Base-by-base conservation (phyloP, 2,329 filamentous ascomycete species). In the Malbranchea cinnamomea region DNA sequence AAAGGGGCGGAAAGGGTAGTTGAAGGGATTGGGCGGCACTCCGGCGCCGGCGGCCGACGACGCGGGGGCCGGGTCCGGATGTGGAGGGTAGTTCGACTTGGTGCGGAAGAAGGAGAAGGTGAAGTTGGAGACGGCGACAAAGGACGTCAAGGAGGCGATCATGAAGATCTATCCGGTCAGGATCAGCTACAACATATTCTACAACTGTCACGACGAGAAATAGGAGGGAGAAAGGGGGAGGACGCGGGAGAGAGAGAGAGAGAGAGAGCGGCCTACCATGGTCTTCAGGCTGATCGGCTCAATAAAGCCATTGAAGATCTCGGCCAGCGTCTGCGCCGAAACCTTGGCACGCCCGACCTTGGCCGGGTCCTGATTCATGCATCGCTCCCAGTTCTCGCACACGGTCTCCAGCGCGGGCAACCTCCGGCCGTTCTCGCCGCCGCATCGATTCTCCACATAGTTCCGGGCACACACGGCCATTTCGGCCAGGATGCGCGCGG, bases 231-330 rank as follows among this genome's bases (percentile, higher is more conserved):
- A 11, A 20, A 17, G 13, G 11, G 5, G 21, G 2, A 21, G 20
- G 2, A 23, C 4, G 26, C 6, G 23, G 7, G 10, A 23, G n/a
- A 19, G 9, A 0, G 8, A 15, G 19, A 16, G n/a, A n/a, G n/a
- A n/a, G n/a, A n/a, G n/a, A n/a, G n/a, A n/a, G n/a, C n/a, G n/a
- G 53, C 59, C 38, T 63, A 74, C 71, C 64, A 80, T 75, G 7
- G 74, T 70, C 54, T 94, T 94, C 54, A 82, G 78, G 39, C 78
- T 83, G 53, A 95, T 85, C 4, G 81, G 75, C 44, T 92, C 83
- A 4, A 92, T 76, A 52, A 95, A 94, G 45, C 78, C 78, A 50
- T 95, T 94, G 54, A 95, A 77, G 23, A 98, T 92, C 47, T 83
- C 74, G 1, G 87, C 87, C 48, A 94, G 79, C 15, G 85, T 89